A percentile compares a stretch with the other conserved stretches of the same genome.
phyloP scores from a whole-genome alignment of 192 early-diverging fungal species.

The Dissophora ornata region DNA sequence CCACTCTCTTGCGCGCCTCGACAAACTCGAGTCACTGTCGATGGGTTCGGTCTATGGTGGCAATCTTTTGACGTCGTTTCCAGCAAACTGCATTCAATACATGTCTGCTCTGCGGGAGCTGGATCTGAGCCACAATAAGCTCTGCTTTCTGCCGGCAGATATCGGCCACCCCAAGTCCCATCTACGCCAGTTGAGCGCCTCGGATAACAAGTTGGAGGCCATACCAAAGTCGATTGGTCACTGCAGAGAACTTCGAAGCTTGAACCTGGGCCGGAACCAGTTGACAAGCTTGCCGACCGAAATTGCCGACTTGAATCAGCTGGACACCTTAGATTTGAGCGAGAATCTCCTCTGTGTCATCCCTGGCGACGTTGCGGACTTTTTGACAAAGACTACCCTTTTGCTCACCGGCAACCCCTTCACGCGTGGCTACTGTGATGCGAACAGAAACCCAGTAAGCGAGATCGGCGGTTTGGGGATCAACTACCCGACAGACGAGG shows the following conservation, averaged over 20 bases:
- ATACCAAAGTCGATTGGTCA: slow-evolving; percentile 63
- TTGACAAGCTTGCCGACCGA: slow-evolving; percentile 55
- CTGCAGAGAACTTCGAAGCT: slow-evolving; percentile 55
- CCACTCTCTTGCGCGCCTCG: slow-evolving; percentile 42
- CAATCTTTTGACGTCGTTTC: slow-evolving; percentile 54
- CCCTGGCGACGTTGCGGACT: slow-evolving; percentile 60
- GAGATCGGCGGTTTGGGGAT: slow-evolving; percentile 44
- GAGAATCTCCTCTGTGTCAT: slow-evolving; percentile 60
- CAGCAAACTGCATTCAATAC: slow-evolving; percentile 52
- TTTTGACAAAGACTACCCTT: slow-evolving; percentile 57
- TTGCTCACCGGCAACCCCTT: slow-evolving; percentile 66
- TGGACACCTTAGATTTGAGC: slow-evolving; percentile 65
- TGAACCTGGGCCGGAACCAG: slow-evolving; percentile 63
- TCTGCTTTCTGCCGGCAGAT: slow-evolving; percentile 58
- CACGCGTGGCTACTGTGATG: slow-evolving; percentile 55
- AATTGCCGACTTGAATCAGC: slow-evolving; percentile 54
- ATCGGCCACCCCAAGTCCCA: slow-evolving; percentile 52
- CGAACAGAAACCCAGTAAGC: slow-evolving; percentile 32
- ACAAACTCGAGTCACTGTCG: slow-evolving; percentile 55
- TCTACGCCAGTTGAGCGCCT: slow-evolving; percentile 46
- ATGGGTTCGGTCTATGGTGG: slow-evolving; percentile 67
- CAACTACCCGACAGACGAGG: slow-evolving; percentile 35
- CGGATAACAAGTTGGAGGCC: slow-evolving; percentile 62
- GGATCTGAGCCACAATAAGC: slow-evolving; percentile 63
- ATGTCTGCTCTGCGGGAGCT: slow-evolving; percentile 61